These are phyloP conservation scores for Pseudognaphalium luteoalbum DNA, from an alignment of 129 eudicot species.

Conservation along the genomic window DNA sequence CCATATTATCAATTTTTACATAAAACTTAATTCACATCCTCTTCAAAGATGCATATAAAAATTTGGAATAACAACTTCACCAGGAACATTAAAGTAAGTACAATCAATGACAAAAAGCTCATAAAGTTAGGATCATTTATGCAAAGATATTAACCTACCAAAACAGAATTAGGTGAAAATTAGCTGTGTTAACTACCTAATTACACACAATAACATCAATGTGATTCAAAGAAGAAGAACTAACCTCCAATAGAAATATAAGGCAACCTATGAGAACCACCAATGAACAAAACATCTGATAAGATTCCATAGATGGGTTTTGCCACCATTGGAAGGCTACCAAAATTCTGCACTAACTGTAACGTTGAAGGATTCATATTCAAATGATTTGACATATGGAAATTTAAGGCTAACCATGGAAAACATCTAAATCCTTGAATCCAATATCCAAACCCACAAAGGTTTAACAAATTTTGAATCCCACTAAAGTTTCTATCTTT, in stretches of 20 bases:
- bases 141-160: background rate
- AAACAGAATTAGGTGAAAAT: constrained; percentile 21
- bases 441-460: constrained; percentile 95
- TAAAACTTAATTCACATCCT: background rate
- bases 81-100: constrained; percentile 2
- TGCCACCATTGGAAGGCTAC: constrained; percentile 88
- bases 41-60: background rate
- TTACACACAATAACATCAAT: constrained; percentile 18
- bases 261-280: constrained; percentile 84
- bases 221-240: constrained; percentile 20
- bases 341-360: constrained; percentile 78
- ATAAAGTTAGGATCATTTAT: background rate
- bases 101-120: constrained; percentile 14
- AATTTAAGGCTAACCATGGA: constrained; percentile 88
- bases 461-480: constrained; percentile 42
- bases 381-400: constrained; percentile 74
- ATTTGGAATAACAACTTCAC: constrained; percentile 15
- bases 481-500: constrained; percentile 13
- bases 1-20: background rate
- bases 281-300: constrained; percentile 84
- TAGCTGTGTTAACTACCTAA: constrained; percentile 13
- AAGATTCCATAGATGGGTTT: constrained; percentile 89
- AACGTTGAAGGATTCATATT: constrained; percentile 74
- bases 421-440: constrained; percentile 93
- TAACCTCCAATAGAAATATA: constrained; percentile 88